phyloP scores from a whole-genome alignment of 2,329 filamentous ascomycete genomes.

The Penicillium corylophilum region DNA sequence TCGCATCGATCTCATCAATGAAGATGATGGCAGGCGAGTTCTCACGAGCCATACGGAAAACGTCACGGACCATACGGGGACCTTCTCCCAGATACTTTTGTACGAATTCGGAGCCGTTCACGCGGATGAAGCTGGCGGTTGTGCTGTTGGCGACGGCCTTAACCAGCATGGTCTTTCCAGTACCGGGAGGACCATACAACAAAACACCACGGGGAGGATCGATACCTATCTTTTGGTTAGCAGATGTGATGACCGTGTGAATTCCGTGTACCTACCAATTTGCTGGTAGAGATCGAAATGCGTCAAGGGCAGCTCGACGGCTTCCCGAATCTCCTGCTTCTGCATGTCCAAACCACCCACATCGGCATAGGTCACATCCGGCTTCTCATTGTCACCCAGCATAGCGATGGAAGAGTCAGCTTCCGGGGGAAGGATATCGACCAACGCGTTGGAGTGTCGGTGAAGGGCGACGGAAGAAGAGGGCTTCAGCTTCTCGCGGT shows the following conservation, averaged over 20 bases:
- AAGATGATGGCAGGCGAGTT: slow-evolving; percentile 99
- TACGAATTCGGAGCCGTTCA: slow-evolving; percentile 97
- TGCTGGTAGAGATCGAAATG: slow-evolving; percentile 99
- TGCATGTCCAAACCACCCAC: slow-evolving; percentile 99
- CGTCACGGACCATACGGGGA: slow-evolving; percentile 97
- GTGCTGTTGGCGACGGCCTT: slow-evolving; percentile 99
- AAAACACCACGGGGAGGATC: slow-evolving; percentile 95
- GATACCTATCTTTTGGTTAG: slow-evolving; percentile 56
- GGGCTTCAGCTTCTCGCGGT: slow-evolving; percentile 96
- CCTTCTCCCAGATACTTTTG: slow-evolving; percentile 98
- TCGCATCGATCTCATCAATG: slow-evolving; percentile 98
- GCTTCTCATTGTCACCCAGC: slow-evolving; percentile 95
- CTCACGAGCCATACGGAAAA: slow-evolving; percentile 98
- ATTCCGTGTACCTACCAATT: slow-evolving; percentile 61
- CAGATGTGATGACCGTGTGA: not conserved
- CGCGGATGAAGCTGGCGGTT: slow-evolving; percentile 95
- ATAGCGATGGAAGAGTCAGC: slow-evolving; percentile 98
- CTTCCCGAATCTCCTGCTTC: slow-evolving; percentile 98
- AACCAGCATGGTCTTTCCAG: slow-evolving; percentile 95
- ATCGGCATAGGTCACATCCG: slow-evolving; percentile 95
- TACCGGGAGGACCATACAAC: slow-evolving; percentile 92
- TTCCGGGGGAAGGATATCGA: slow-evolving; percentile 98
- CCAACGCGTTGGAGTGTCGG: slow-evolving; percentile 95
- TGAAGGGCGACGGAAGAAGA: slow-evolving; percentile 97
- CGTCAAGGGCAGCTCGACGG: slow-evolving; percentile 91